phyloP scores from a whole-genome alignment of 208 protist species.

The Angomonas desouzai region DNA sequence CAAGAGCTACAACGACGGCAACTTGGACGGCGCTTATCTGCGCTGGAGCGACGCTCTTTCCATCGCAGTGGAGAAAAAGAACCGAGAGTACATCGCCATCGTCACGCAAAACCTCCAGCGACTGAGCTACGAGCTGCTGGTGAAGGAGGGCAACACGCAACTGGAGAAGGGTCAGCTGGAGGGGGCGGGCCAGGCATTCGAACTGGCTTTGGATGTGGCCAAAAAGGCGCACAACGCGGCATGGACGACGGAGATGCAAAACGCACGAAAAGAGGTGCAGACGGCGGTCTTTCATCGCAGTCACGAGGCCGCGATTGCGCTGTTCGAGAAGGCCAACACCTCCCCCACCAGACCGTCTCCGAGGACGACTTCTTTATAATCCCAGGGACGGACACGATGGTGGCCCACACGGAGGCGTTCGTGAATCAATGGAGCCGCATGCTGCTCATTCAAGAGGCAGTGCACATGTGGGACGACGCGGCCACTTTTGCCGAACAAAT shows the following conservation, averaged over 20 bases:
- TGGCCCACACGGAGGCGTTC: slow-evolving; percentile 71
- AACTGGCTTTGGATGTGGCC: slow-evolving; percentile 71
- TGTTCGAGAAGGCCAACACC: slow-evolving; percentile 66
- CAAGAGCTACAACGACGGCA: slow-evolving; percentile 55
- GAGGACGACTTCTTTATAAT: slow-evolving; percentile 77
- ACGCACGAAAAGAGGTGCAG: slow-evolving; percentile 72
- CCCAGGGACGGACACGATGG: slow-evolving; percentile 65
- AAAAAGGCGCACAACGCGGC: slow-evolving; percentile 79
- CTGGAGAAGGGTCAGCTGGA: slow-evolving; percentile 67
- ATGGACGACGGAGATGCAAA: slow-evolving; percentile 78
- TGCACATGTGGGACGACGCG: slow-evolving; percentile 75
- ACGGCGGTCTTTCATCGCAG: slow-evolving; percentile 80
- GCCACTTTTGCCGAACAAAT: slow-evolving; percentile 44
- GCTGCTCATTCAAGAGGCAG: slow-evolving; percentile 80
- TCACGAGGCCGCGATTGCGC: slow-evolving; percentile 70
- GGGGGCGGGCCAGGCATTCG: slow-evolving; percentile 66
- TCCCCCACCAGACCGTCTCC: slow-evolving; percentile 27
- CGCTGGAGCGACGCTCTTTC: slow-evolving; percentile 86
- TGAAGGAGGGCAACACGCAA: slow-evolving; percentile 65
- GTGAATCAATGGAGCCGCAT: slow-evolving; percentile 82
- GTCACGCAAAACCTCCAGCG: slow-evolving; percentile 87
- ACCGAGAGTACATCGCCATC: slow-evolving; percentile 90
- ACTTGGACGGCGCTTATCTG: slow-evolving; percentile 86
- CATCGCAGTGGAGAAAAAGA: slow-evolving; percentile 71
- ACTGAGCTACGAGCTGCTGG: slow-evolving; percentile 87